These are phyloP conservation scores for Eucalyptus lansdowneana DNA, from an alignment of 345 rosid genomes.

Conservation along the genomic window DNA sequence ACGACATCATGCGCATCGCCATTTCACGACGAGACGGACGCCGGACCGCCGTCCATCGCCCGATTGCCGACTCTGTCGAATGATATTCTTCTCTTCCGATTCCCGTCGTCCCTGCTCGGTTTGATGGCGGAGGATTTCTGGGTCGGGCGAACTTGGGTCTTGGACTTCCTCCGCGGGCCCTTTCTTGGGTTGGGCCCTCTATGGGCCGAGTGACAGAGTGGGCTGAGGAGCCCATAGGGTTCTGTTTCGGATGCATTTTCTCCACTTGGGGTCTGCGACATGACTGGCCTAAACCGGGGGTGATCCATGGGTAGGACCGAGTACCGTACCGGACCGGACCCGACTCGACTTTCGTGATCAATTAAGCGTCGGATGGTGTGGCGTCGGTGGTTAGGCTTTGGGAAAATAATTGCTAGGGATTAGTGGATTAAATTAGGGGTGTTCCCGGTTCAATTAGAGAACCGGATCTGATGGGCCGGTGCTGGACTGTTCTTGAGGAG, in stretches of 20 bases:
- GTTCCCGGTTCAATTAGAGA: background rate
- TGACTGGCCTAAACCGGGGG: background rate
- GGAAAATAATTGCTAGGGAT: background rate
- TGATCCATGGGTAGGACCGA: background rate
- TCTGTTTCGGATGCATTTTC: background rate
- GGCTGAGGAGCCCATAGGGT: background rate
- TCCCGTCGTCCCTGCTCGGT: background rate
- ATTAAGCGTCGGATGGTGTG: background rate
- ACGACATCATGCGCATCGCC: background rate
- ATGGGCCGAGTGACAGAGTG: background rate
- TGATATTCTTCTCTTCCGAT: background rate
- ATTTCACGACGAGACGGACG: background rate
- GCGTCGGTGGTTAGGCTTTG: background rate
- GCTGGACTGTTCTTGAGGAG: rapidly evolving
- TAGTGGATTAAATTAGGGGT: background rate
- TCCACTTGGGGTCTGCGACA: background rate
- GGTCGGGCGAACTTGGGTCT: background rate
- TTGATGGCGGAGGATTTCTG: background rate
- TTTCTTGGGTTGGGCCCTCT: background rate
- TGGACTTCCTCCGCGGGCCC: background rate
- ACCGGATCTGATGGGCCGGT: rapidly evolving
- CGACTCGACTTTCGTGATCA: background rate
- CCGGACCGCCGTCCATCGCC: background rate
- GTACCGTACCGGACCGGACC: background rate
- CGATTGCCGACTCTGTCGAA: background rate